Conservation (phyloP, 768 basidiomycete species). For the Lactarius trivialis region DNA sequence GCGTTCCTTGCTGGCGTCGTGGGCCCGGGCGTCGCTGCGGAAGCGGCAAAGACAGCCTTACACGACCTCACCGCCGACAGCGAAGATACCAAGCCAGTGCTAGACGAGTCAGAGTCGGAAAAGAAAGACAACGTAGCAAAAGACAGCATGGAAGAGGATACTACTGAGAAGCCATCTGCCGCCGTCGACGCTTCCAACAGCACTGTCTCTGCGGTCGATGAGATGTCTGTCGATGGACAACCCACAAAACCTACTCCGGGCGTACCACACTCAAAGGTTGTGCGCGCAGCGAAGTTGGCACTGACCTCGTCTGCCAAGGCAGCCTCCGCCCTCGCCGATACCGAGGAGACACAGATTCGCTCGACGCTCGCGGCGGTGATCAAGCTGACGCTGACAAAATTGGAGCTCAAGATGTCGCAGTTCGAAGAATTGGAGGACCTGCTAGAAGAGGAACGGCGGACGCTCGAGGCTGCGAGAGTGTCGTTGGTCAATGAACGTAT, state of each 20-base stretch:
- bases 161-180: conserved; percentile 9
- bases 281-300: conserved; percentile 79
- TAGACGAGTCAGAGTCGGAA: conserved; percentile 26
- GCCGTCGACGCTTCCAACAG: conserved; percentile 18
- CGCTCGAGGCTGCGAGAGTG: conserved; percentile 76
- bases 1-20: conserved; percentile 94
- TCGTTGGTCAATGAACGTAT: conserved; percentile 74
- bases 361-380: conserved; percentile 76
- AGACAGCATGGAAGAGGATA: conserved; percentile 27
- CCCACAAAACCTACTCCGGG: conserved; percentile 35
- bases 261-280: conserved; percentile 66
- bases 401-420: conserved; percentile 90
- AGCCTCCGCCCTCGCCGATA: conserved; percentile 69
- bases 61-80: conserved; percentile 67
- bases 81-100: conserved; percentile 26
- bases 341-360: conserved; percentile 78
- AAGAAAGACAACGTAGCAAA: conserved; percentile 36
- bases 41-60: conserved; percentile 86
- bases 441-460: conserved; percentile 83
- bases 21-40: conserved; percentile 82
- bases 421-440: conserved; percentile 93
- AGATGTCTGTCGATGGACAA: conserved; percentile 44
- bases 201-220: conserved; percentile 26
- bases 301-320: conserved; percentile 86
- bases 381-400: conserved; percentile 76